Evolutionary conservation across 768 basidiomycete species (phyloP).

Genomic region (Leccinum pellstonianum): DNA sequence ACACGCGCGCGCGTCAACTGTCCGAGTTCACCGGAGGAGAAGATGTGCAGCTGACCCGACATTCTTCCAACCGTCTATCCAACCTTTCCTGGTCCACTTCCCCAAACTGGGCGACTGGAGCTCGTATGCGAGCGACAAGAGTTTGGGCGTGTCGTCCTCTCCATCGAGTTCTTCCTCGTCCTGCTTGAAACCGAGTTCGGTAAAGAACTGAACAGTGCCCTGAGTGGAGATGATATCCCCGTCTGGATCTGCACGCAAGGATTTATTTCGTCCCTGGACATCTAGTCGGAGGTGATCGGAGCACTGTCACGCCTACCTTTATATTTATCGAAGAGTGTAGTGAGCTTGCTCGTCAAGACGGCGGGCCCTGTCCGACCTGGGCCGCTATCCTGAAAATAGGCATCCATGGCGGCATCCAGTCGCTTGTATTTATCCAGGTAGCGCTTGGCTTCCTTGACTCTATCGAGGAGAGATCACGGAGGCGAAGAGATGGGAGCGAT

Average conservation of each 20-base stretch:
- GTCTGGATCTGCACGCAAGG: constrained; percentile 47
- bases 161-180: constrained; percentile 55
- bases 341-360: constrained; percentile 55
- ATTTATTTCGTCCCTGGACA: constrained; percentile 5
- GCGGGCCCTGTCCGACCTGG: constrained; percentile 12
- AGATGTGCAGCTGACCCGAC: constrained; percentile 50
- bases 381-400: constrained; percentile 56
- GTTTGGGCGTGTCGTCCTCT: constrained; percentile 71
- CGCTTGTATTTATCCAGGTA: constrained; percentile 70
- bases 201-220: constrained; percentile 76
- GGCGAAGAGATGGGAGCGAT: background rate
- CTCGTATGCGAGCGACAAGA: constrained; percentile 80
- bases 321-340: constrained; percentile 62
- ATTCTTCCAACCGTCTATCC: constrained; percentile 79
- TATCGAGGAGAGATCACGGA: constrained; percentile 18
- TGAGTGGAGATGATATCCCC: constrained; percentile 68
- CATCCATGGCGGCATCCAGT: constrained; percentile 71
- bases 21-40: constrained; percentile 1
- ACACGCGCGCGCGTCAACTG: constrained; percentile 1
- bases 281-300: background rate
- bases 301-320: constrained; percentile 45
- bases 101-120: constrained; percentile 74
- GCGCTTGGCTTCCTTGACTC: constrained; percentile 56
- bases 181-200: constrained; percentile 28
- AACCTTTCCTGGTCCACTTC: constrained; percentile 66